phyloP scores from a whole-genome alignment of 1,139 yeast species.

The Kurtzmaniella quercitrusa region DNA sequence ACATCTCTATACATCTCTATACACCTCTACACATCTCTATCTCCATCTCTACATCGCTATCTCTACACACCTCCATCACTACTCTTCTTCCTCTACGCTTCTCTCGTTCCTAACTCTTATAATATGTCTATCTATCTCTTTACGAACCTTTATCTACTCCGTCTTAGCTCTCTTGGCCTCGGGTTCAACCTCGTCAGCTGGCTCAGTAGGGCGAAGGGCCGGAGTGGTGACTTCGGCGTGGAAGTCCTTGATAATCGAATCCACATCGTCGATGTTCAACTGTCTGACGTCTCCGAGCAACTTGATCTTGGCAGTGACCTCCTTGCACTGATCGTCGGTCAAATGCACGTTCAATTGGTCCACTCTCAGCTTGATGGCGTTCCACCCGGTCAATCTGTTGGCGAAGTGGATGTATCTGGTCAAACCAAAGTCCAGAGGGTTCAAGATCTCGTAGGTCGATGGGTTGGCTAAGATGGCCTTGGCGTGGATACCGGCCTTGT shows the following conservation, averaged over 20 bases:
- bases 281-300: conserved; percentile 93
- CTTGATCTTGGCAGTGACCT: conserved; percentile 90
- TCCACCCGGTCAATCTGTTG: conserved; percentile 97
- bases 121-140: background rate
- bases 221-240: conserved; percentile 61
- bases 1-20: too few relatives aligned
- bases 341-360: conserved; percentile 90
- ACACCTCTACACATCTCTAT: too few relatives aligned
- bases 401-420: conserved; percentile 96
- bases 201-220: conserved; percentile 13
- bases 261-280: conserved; percentile 93
- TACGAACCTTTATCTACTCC: background rate
- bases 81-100: too few relatives aligned
- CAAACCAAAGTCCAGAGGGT: conserved; percentile 93
- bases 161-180: conserved; percentile 8
- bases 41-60: too few relatives aligned
- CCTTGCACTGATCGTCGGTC: conserved; percentile 92
- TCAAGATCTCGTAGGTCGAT: conserved; percentile 92
- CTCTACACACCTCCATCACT: too few relatives aligned
- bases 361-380: conserved; percentile 96
- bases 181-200: conserved; percentile 7
- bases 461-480: conserved; percentile 98
- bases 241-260: conserved; percentile 90
- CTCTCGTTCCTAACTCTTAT: background rate
- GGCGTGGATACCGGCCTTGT: conserved; percentile 99